Evolutionary conservation across 2,329 filamentous ascomycete species (phyloP), one percentile per base, ranked within the genome.

Genomic region (Xylaria arbuscula): DNA sequence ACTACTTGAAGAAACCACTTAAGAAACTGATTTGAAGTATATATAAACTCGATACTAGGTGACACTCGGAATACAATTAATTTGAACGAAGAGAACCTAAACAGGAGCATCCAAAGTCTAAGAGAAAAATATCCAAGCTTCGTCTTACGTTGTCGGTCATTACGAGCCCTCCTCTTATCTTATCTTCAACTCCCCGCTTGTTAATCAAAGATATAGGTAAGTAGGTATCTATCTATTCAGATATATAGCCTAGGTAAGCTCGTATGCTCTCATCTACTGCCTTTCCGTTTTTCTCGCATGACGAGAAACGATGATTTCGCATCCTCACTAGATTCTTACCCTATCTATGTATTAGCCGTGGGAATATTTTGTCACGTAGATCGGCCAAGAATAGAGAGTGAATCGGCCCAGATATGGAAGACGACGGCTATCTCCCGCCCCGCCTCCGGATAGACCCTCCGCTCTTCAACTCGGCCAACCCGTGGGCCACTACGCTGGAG

Each of bases 401-500:
- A 22, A 45, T 22, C 6, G 17, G 13, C 28, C n/a, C 3, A 34
- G 34, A n/a, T 9, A 66, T 66, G 53, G 47, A 47, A 6, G 32
- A 53, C 36, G 38, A 7, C n/a, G 22, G 36, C 40, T 6, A 8
- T 34, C 36, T 58, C 47, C 87, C 86, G 1, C 86, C 85, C 0
- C 83, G 74, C 70, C 77, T 91, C 10, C 59, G 72, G 8, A 88
- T 93, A 68, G 73, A 82, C 51, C 91, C 90, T 0, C 90, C 91
- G 0, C 82, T 95, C 7, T 82, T 94, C 71, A 94, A 94, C 80
- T 92, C 91, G 0, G 88, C 92, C 36, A 90, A 88, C 58, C 92
- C 92, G 0, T 94, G 92, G 92, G 91, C 92, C 32, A 93, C 91
- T 0, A 88, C 86, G 2, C 78, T 86, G 5, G 82, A 85, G 4